phyloP scores from a whole-genome alignment of 1,139 yeast species.

The Candida buenavistaensis region DNA sequence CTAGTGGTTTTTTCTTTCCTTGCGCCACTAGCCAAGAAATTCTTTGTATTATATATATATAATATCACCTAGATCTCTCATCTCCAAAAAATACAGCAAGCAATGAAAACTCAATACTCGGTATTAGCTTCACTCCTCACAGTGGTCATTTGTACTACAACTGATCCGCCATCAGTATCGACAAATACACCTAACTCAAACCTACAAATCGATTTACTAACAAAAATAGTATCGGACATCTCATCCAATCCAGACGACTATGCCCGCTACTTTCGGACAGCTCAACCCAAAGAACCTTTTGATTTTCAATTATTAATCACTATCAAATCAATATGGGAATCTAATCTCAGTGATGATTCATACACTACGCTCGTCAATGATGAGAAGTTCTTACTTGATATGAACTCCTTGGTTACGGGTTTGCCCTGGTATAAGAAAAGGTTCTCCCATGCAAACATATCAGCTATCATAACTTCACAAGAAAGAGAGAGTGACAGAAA shows the following conservation, averaged over 20 bases:
- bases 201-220: slow-evolving; percentile 24
- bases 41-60: too few species aligned
- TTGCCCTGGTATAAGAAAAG: slow-evolving; percentile 35
- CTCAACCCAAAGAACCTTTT: slow-evolving; percentile 15
- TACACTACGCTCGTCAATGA: slow-evolving; percentile 35
- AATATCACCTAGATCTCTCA: too few species aligned
- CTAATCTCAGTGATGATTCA: slow-evolving; percentile 31
- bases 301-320: slow-evolving; percentile 26
- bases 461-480: slow-evolving; percentile 4
- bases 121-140: too few species aligned
- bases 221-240: slow-evolving; percentile 30
- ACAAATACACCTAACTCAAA: too few species aligned
- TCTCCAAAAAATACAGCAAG: too few species aligned
- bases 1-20: too few species aligned
- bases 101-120: too few species aligned
- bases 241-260: slow-evolving; percentile 23
- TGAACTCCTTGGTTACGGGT: slow-evolving; percentile 30
- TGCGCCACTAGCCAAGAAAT: too few species aligned
- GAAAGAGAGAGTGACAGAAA: background rate
- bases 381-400: slow-evolving; percentile 12
- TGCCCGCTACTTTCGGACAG: slow-evolving; percentile 24
- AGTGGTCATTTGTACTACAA: too few species aligned
- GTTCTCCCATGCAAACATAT: slow-evolving; percentile 15
- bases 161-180: too few species aligned
- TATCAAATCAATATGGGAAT: slow-evolving; percentile 22